Percentiles rank a stretch among this genome's conserved stretches.
Evolutionary conservation across 176 grass and related monocot genomes (phyloP).

Genomic region (Ensete ventricosum): DNA sequence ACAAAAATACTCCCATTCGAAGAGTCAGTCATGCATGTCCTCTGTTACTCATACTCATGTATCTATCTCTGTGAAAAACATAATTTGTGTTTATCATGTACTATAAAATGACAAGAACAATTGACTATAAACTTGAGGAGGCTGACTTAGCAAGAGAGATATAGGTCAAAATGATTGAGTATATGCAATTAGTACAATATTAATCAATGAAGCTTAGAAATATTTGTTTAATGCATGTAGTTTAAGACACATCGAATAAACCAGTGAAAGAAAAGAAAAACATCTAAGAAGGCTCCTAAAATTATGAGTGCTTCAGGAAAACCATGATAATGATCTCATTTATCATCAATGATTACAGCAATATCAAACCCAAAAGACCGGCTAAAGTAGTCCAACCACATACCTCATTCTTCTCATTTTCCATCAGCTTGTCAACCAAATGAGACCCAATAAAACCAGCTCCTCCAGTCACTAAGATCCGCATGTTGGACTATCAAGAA

Average conservation of each 20-base stretch:
- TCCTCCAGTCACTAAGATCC: conserved; percentile 80
- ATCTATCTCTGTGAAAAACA: background rate
- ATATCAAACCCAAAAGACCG: background rate
- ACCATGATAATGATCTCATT: too few species aligned
- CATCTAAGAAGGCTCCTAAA: too few species aligned
- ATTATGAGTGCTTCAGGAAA: too few species aligned
- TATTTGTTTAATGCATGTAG: background rate
- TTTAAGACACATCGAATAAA: too few species aligned
- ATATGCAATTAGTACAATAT: background rate
- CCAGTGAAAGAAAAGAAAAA: too few species aligned
- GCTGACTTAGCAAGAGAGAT: too few species aligned
- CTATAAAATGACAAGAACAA: background rate
- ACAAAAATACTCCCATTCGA: too few species aligned
- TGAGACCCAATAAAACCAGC: conserved; percentile 89
- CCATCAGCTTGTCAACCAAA: conserved; percentile 80
- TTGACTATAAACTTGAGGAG: background rate
- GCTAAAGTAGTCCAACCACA: background rate
- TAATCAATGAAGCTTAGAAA: background rate
- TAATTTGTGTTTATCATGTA: background rate
- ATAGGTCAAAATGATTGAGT: background rate
- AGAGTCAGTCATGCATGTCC: too few species aligned
- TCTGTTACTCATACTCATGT: too few species aligned
- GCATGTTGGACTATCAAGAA: conserved; percentile 20
- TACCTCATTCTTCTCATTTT: conserved; percentile 64
- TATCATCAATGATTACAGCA: too few species aligned